These are phyloP conservation scores for Thalassiosira livingstoniorum DNA, from an alignment of 352 stramenopile species.

Conservation along the genomic window DNA sequence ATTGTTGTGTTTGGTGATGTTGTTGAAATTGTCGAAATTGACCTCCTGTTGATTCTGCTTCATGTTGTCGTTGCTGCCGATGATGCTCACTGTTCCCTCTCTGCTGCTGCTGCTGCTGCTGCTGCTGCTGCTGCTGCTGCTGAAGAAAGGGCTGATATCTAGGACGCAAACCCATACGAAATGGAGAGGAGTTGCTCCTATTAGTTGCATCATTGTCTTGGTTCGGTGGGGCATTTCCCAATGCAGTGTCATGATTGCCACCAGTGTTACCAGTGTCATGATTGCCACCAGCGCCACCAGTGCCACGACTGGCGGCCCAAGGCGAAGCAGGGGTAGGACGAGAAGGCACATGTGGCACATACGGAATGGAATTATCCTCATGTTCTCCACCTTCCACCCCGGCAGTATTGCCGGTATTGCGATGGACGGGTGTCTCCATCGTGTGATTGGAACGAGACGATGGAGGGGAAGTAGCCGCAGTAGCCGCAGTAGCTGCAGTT, in stretches of 20 bases:
- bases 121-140: not conserved
- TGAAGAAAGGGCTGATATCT: constrained; percentile 7
- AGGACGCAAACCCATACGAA: constrained; percentile 41
- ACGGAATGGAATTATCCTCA: not conserved
- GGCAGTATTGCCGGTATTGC: constrained; percentile 22
- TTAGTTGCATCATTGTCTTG: not conserved
- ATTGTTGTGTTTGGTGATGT: too few relatives aligned
- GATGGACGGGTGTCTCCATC: constrained; percentile 32
- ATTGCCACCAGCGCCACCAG: not conserved
- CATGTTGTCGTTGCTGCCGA: too few relatives aligned
- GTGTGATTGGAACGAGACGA: too few relatives aligned
- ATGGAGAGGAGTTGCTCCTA: constrained; percentile 31
- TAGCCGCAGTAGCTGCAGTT: too few relatives aligned
- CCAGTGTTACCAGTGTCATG: too few relatives aligned
- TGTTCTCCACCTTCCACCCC: not conserved
- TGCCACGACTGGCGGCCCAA: constrained; percentile 16
- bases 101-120: too few relatives aligned
- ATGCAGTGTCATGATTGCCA: too few relatives aligned
- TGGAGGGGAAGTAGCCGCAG: too few relatives aligned
- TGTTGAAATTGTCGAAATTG: too few relatives aligned
- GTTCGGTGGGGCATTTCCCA: too few relatives aligned
- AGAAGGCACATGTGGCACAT: constrained; percentile 23
- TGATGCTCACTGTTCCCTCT: too few relatives aligned
- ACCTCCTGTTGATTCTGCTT: too few relatives aligned
- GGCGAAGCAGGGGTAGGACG: constrained; percentile 25